These are phyloP conservation scores for Taiwanofungus camphoratus DNA, from an alignment of 1,284 basidiomycete species.

Conservation along the genomic window DNA sequence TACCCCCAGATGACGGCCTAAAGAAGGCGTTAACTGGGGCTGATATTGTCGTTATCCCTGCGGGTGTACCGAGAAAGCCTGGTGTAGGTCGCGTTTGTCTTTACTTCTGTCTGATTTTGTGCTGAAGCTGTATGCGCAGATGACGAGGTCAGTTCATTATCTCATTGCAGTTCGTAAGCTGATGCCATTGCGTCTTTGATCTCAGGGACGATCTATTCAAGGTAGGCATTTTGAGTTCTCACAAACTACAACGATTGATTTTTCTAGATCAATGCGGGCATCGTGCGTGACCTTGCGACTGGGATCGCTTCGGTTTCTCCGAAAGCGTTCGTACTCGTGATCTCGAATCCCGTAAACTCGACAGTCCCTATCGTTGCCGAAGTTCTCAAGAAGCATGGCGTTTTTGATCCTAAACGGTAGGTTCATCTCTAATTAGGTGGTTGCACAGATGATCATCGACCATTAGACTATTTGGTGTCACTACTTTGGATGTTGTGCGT, in stretches of 20 bases:
- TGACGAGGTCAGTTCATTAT: constrained; percentile 56
- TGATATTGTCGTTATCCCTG: constrained; percentile 92
- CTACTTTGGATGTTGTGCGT: constrained; percentile 96
- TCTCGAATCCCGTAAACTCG: constrained; percentile 96
- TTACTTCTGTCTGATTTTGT: constrained; percentile 3
- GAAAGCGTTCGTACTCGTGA: constrained; percentile 92
- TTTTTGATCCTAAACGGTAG: constrained; percentile 88
- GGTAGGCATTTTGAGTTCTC: constrained; percentile 34
- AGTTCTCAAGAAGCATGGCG: constrained; percentile 88
- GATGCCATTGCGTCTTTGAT: constrained; percentile 2
- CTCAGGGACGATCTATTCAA: constrained; percentile 92
- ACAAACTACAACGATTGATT: background rate
- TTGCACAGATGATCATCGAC: background rate
- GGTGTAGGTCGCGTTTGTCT: constrained; percentile 55
- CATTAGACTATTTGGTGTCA: constrained; percentile 89
- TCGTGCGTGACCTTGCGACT: constrained; percentile 89
- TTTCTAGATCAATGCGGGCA: constrained; percentile 92
- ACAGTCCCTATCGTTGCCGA: constrained; percentile 97
- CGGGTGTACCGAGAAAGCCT: constrained; percentile 95
- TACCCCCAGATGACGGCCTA: constrained; percentile 73
- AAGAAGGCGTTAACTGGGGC: constrained; percentile 81
- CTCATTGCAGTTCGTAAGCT: constrained; percentile 1
- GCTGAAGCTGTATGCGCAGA: constrained; percentile 37
- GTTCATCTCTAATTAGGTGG: constrained; percentile 12
- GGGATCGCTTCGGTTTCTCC: constrained; percentile 83